phyloP scores from a whole-genome alignment of 768 basidiomycete species.

The Boletus sp. region DNA sequence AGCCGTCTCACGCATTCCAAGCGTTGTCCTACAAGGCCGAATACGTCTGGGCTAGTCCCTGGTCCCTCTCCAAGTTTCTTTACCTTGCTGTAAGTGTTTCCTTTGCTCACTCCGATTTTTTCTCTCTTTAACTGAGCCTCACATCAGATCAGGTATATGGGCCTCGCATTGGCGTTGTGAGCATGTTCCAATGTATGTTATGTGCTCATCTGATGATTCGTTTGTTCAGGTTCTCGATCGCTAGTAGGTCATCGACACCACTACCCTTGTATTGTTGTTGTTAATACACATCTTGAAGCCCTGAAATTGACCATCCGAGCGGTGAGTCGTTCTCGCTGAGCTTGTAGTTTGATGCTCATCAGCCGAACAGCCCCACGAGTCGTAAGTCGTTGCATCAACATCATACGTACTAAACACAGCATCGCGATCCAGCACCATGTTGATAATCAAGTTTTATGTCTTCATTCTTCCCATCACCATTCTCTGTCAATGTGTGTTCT shows the following conservation, averaged over 20 bases:
- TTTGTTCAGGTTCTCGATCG: neutral
- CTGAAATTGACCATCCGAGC: neutral
- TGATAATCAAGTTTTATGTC: neutral
- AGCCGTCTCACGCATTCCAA: neutral
- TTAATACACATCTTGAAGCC: neutral
- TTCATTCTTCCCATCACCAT: conserved; percentile 3
- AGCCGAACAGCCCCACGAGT: neutral
- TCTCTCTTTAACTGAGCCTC: neutral
- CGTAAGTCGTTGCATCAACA: neutral
- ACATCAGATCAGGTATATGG: conserved; percentile 6
- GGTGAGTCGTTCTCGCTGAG: neutral
- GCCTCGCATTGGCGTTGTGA: conserved; percentile 2
- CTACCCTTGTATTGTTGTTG: neutral
- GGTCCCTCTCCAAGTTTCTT: conserved; percentile 8
- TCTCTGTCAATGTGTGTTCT: conserved; percentile 11
- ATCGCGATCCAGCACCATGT: neutral
- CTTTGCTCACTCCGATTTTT: neutral
- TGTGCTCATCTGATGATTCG: neutral
- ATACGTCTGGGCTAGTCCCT: conserved; percentile 2
- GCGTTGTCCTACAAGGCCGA: neutral
- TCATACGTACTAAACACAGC: neutral
- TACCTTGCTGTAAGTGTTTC: conserved; percentile 1
- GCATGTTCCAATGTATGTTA: neutral
- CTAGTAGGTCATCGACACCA: neutral
- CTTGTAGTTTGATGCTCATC: neutral